phyloP scores from a whole-genome alignment of 192 early-diverging fungal species.

The Backusella macrospora region DNA sequence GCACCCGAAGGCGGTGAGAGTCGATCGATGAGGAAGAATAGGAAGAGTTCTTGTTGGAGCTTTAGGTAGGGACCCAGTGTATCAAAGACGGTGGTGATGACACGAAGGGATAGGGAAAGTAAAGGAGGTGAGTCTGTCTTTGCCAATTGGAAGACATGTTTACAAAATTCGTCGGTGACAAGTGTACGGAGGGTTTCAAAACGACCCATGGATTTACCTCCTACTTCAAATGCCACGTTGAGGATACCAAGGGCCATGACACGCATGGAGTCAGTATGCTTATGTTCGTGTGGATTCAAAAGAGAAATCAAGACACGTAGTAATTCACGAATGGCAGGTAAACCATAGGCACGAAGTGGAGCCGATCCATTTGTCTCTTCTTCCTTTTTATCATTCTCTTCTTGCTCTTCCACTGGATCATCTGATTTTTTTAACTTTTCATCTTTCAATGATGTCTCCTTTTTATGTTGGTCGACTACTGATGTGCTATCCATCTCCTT shows the following conservation, averaged over 20 bases:
- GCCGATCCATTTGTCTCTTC: background rate
- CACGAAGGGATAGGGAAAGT: constrained; percentile 62
- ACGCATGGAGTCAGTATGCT: constrained; percentile 94
- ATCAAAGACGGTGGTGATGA: constrained; percentile 72
- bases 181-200: constrained; percentile 65
- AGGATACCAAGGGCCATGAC: constrained; percentile 88
- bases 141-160: constrained; percentile 77
- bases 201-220: constrained; percentile 73
- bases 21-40: constrained; percentile 63
- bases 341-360: constrained; percentile 59
- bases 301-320: constrained; percentile 89
- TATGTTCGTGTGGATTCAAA: constrained; percentile 85
- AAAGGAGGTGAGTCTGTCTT: constrained; percentile 59
- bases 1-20: constrained; percentile 45
- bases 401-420: background rate
- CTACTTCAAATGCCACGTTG: constrained; percentile 84
- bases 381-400: background rate
- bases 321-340: constrained; percentile 89
- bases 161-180: constrained; percentile 83
- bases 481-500: background rate
- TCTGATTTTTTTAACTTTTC: background rate
- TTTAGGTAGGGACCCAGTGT: constrained; percentile 70
- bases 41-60: constrained; percentile 78
- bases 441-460: background rate
- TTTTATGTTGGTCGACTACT: background rate